phyloP scores from a whole-genome alignment of 495 filamentous ascomycete species.

The Penicillium riverlandense region DNA sequence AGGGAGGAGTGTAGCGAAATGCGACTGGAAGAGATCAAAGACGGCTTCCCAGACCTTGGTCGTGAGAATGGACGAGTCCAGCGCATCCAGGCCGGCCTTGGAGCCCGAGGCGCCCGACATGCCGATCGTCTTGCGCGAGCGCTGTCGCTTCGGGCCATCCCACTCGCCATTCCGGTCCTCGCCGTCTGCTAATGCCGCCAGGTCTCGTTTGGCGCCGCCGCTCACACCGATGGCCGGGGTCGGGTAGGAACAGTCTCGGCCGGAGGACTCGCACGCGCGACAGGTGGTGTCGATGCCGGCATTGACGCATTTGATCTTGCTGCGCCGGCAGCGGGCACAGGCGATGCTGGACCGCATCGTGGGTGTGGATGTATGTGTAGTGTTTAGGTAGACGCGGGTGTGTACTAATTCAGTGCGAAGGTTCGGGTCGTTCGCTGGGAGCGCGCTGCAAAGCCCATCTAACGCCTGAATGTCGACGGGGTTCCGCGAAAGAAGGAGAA shows the following conservation, averaged over 20 bases:
- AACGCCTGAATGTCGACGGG: too few relatives aligned
- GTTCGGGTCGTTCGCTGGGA: neutral
- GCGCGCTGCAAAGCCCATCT: too few relatives aligned
- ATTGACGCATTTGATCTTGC: slow-evolving; percentile 83
- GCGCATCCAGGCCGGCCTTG: slow-evolving; percentile 29
- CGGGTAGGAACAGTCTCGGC: slow-evolving; percentile 72
- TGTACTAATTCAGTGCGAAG: neutral
- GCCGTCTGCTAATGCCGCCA: slow-evolving; percentile 39
- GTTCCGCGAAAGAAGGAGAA: neutral
- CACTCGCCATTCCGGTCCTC: slow-evolving; percentile 52
- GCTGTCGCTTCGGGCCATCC: slow-evolving; percentile 53
- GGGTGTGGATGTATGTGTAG: neutral
- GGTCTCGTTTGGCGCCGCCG: slow-evolving; percentile 51
- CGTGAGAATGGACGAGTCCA: slow-evolving; percentile 51
- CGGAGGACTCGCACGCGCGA: slow-evolving; percentile 67
- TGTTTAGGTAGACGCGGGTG: slow-evolving; percentile 12
- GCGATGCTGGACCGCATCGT: slow-evolving; percentile 73
- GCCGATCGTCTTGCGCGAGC: slow-evolving; percentile 43
- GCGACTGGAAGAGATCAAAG: slow-evolving; percentile 74
- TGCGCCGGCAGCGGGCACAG: slow-evolving; percentile 69
- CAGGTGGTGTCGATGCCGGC: slow-evolving; percentile 66
- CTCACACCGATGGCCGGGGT: slow-evolving; percentile 50
- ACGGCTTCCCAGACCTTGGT: slow-evolving; percentile 60
- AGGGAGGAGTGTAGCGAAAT: slow-evolving; percentile 75
- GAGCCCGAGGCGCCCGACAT: slow-evolving; percentile 25